phyloP scores from a whole-genome alignment of 768 basidiomycete genomes.

The Crucibulum laeve region DNA sequence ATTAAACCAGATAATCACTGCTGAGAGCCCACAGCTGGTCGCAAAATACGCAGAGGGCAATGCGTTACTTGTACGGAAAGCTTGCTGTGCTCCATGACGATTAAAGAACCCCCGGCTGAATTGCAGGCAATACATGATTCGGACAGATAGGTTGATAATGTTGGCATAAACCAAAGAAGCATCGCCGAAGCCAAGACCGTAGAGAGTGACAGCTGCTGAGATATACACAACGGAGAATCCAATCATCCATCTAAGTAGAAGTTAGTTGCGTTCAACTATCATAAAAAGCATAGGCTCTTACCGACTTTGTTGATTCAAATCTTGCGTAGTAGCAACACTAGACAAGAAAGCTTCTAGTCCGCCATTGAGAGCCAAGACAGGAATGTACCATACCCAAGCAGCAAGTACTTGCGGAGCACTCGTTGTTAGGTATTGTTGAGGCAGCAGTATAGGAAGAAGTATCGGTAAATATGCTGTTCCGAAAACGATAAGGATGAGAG shows the following conservation, averaged over 20 bases:
- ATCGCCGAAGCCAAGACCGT: slow-evolving; percentile 53
- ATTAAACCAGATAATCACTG: slow-evolving; percentile 21
- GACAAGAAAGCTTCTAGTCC: slow-evolving; percentile 88
- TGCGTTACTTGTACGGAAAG: slow-evolving; percentile 18
- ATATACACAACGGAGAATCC: slow-evolving; percentile 70
- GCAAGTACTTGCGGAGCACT: slow-evolving; percentile 76
- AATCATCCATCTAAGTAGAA: slow-evolving; percentile 63
- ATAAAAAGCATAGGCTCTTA: slow-evolving; percentile 17
- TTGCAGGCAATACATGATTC: slow-evolving; percentile 55
- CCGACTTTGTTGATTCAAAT: slow-evolving; percentile 70
- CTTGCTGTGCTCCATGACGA: slow-evolving; percentile 6
- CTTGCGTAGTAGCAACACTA: slow-evolving; percentile 62
- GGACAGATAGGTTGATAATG: slow-evolving; percentile 55
- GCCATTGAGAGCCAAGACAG: slow-evolving; percentile 86
- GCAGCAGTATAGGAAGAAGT: slow-evolving; percentile 66
- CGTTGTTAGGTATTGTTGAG: slow-evolving; percentile 62
- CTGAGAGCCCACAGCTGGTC: slow-evolving; percentile 17
- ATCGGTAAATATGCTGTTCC: slow-evolving; percentile 73
- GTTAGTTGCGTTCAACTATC: slow-evolving; percentile 1
- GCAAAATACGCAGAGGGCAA: slow-evolving; percentile 20
- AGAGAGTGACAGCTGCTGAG: slow-evolving; percentile 39
- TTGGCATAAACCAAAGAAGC: slow-evolving; percentile 75
- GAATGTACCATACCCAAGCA: slow-evolving; percentile 87
- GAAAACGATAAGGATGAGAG: slow-evolving; percentile 70
- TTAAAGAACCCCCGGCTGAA: slow-evolving; percentile 50